Conservation (phyloP, 2,329 filamentous ascomycete species). For the Aureobasidium namibiae region DNA sequence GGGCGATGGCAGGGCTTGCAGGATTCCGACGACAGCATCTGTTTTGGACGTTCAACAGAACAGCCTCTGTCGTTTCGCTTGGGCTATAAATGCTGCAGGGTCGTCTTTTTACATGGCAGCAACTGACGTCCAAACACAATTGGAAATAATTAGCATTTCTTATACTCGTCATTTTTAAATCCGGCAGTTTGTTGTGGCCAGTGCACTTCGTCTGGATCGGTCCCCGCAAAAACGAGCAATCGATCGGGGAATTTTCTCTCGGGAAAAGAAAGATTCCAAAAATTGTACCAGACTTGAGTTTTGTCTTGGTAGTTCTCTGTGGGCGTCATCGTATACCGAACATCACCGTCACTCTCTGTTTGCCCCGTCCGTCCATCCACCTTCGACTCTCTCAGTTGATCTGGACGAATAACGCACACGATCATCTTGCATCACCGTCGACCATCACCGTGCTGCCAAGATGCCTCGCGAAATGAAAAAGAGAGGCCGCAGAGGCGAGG, state of each 20-base stretch:
- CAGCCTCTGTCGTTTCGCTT: neutral
- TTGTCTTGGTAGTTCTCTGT: neutral
- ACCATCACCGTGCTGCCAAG: neutral
- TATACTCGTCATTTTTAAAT: neutral
- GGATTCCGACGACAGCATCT: neutral
- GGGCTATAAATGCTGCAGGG: neutral
- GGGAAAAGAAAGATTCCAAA: neutral
- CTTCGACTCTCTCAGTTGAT: neutral
- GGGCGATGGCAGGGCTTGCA: neutral
- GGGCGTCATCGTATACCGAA: neutral
- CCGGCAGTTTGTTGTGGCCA: no score
- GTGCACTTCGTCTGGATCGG: neutral
- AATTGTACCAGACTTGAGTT: no score
- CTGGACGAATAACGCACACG: neutral
- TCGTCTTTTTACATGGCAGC: neutral
- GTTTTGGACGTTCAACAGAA: neutral
- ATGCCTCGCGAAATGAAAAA: constrained; percentile 56
- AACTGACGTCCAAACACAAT: neutral
- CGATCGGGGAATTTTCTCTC: neutral
- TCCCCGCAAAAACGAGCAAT: neutral
- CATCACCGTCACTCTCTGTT: neutral
- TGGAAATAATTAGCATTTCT: neutral
- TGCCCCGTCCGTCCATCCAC: neutral
- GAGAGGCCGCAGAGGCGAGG: constrained; percentile 46
- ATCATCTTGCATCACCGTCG: neutral